phyloP scores from a whole-genome alignment of 2,329 filamentous ascomycete genomes.

The Colletotrichum horii region DNA sequence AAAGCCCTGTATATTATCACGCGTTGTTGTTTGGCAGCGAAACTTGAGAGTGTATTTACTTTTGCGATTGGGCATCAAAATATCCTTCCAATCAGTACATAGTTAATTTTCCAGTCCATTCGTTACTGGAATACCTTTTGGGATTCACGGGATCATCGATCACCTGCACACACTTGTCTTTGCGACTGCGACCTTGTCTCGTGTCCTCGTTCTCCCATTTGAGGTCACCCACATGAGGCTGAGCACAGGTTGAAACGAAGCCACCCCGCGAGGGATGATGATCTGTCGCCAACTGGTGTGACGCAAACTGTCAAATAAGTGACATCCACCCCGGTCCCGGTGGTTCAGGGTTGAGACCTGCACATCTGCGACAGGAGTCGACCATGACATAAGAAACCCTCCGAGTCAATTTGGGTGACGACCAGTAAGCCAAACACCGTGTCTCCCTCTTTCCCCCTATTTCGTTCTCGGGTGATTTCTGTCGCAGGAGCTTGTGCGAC shows the following conservation, averaged over 20 bases:
- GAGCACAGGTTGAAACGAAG: slow-evolving; percentile 8
- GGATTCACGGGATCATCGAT: neutral
- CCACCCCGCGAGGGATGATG: neutral
- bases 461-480: neutral
- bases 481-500: neutral
- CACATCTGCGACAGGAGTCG: neutral
- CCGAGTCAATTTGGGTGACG: neutral
- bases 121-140: neutral
- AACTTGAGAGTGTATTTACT: neutral
- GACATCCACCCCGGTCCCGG: neutral
- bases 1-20: slow-evolving; percentile 13
- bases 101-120: neutral
- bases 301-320: neutral
- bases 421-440: neutral
- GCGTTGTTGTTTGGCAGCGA: slow-evolving; percentile 2
- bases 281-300: neutral
- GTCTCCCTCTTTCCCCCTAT: neutral
- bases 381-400: neutral
- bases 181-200: neutral
- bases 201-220: neutral
- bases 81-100: slow-evolving; percentile 3
- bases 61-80: neutral
- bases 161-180: neutral
- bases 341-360: neutral
- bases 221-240: neutral